These are phyloP conservation scores for Sporobolomyces phaffii DNA, from an alignment of 768 basidiomycete genomes.

Conservation along the genomic window DNA sequence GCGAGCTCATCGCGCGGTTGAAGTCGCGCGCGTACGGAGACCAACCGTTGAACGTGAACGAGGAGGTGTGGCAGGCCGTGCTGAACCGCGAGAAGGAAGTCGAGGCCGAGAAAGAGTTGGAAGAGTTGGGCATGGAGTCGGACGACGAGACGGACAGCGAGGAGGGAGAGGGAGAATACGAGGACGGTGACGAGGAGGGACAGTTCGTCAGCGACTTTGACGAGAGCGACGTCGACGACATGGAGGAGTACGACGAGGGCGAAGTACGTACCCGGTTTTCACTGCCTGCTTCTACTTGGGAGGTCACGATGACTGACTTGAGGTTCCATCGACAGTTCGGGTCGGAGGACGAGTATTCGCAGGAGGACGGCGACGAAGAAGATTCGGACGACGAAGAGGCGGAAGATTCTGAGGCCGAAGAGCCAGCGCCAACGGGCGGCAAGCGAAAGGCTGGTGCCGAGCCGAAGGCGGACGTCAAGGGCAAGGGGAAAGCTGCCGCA, in stretches of 20 bases:
- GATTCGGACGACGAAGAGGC: constrained; percentile 48
- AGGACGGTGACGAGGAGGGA: constrained; percentile 56
- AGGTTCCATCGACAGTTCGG: constrained; percentile 17
- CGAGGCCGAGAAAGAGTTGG: constrained; percentile 53
- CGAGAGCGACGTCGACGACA: constrained; percentile 56
- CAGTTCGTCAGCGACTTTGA: constrained; percentile 72
- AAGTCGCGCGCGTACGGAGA: constrained; percentile 97
- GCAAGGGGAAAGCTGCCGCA: constrained; percentile 53
- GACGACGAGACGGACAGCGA: constrained; percentile 56
- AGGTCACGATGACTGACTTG: no score
- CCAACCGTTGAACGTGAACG: constrained; percentile 94
- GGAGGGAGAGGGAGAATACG: constrained; percentile 59
- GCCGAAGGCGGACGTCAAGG: constrained; percentile 52
- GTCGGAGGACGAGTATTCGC: constrained; percentile 43
- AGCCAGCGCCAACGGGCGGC: constrained; percentile 43
- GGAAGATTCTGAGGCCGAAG: constrained; percentile 49
- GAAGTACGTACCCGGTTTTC: constrained; percentile 14
- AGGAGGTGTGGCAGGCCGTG: constrained; percentile 88
- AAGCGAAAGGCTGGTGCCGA: constrained; percentile 55
- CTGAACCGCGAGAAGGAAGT: constrained; percentile 65
- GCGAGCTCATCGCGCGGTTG: constrained; percentile 88
- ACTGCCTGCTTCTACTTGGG: no score
- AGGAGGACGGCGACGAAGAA: constrained; percentile 46
- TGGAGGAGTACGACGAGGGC: constrained; percentile 48
- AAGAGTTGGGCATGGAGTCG: constrained; percentile 45